A percentile compares a stretch with the other conserved stretches of the same genome.
Conservation (phyloP, 371 early-diverging fungal genomes). For the Rhizomucor pusillus region DNA sequence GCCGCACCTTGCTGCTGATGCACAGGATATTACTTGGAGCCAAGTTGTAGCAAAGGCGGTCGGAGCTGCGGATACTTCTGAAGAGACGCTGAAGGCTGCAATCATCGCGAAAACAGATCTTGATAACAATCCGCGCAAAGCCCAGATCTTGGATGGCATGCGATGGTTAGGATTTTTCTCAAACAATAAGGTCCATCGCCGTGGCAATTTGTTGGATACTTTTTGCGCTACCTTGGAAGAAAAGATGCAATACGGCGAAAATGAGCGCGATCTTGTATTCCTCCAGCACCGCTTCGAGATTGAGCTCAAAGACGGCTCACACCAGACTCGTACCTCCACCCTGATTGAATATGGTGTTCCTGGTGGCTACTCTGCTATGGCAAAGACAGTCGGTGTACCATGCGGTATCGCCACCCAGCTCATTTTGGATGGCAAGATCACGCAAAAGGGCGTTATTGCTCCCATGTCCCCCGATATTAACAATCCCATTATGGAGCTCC, state of each 20-base stretch:
- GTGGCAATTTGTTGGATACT: conserved; percentile 88
- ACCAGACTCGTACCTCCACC: conserved; percentile 88
- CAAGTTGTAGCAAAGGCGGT: conserved; percentile 63
- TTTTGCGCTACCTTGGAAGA: conserved; percentile 94
- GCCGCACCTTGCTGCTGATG: conserved; percentile 53
- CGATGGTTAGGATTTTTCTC: conserved; percentile 88
- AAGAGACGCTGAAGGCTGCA: conserved; percentile 36
- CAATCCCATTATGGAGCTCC: conserved; percentile 82
- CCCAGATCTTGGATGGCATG: conserved; percentile 67
- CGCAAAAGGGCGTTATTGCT: conserved; percentile 84
- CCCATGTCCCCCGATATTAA: conserved; percentile 90
- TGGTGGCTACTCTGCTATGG: conserved; percentile 93
- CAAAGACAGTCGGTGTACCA: conserved; percentile 96
- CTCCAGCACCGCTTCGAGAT: conserved; percentile 96
- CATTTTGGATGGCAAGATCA: conserved; percentile 81
- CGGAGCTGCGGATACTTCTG: conserved; percentile 30
- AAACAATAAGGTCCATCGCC: conserved; percentile 54
- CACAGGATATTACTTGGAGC: conserved; percentile 78
- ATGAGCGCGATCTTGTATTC: conserved; percentile 96
- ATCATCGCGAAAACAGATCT: conserved; percentile 49
- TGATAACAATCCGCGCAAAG: conserved; percentile 50
- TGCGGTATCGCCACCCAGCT: conserved; percentile 95
- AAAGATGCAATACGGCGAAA: conserved; percentile 87
- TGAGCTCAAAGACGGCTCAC: conserved; percentile 72
- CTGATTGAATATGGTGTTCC: conserved; percentile 91